Conservation (phyloP, 768 basidiomycete species). For the Gautieria morchelliformis region DNA sequence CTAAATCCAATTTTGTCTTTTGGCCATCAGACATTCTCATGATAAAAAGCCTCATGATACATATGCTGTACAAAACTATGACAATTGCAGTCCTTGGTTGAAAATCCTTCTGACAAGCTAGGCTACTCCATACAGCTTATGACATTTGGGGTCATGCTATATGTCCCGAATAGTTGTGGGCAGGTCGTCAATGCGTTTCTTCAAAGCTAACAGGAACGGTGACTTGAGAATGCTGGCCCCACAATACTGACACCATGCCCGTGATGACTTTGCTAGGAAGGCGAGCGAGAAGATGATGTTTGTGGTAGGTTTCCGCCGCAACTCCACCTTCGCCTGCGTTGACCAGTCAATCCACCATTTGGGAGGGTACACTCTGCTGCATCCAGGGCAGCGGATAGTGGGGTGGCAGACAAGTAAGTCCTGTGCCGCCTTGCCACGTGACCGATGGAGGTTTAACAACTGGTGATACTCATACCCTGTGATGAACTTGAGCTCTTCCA, state of each 20-base stretch:
- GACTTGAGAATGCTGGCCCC: background rate
- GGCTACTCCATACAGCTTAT: no score
- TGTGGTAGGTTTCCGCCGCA: constrained; percentile 44
- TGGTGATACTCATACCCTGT: constrained; percentile 58
- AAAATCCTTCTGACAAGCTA: no score
- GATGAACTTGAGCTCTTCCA: constrained; percentile 56
- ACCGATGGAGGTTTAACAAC: constrained; percentile 50
- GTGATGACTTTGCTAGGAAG: constrained; percentile 24
- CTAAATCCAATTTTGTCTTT: no score
- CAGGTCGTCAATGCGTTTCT: background rate
- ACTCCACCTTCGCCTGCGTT: constrained; percentile 45
- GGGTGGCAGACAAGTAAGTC: constrained; percentile 35
- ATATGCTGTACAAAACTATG: no score
- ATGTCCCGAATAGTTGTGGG: background rate
- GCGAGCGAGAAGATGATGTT: constrained; percentile 48
- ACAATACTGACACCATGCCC: background rate
- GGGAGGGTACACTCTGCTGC: constrained; percentile 54
- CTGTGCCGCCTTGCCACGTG: constrained; percentile 40
- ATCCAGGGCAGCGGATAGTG: constrained; percentile 57
- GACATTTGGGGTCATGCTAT: no score
- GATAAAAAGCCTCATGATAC: no score
- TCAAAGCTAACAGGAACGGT: background rate
- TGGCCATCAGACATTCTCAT: no score
- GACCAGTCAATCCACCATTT: constrained; percentile 63
- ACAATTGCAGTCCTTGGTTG: no score